Percentiles rank a stretch among this genome's conserved stretches.
phyloP scores from a whole-genome alignment of 768 basidiomycete species.

The Erythrobasidium yunnanense region DNA sequence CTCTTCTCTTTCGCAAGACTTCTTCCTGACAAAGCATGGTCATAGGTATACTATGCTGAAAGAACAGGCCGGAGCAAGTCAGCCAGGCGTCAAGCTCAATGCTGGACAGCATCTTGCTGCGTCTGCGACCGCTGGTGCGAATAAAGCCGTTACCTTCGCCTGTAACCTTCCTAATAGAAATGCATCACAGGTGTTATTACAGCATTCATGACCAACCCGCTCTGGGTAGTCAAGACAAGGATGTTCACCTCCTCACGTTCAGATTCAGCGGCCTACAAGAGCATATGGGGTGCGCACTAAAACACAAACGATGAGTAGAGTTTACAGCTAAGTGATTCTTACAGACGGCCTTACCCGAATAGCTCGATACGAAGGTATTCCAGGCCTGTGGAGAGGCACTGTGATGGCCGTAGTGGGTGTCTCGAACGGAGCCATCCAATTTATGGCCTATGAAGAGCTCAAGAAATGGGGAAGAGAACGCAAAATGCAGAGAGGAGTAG shows the following conservation, averaged over 20 bases:
- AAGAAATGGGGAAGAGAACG: slow-evolving; percentile 64
- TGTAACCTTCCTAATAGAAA: neutral
- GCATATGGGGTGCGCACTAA: slow-evolving; percentile 29
- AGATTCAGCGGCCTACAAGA: slow-evolving; percentile 61
- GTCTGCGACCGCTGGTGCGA: slow-evolving; percentile 82
- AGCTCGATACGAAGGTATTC: slow-evolving; percentile 58
- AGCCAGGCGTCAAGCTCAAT: slow-evolving; percentile 57
- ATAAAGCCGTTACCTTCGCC: neutral
- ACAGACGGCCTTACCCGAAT: slow-evolving; percentile 65
- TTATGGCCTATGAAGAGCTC: slow-evolving; percentile 92
- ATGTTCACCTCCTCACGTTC: slow-evolving; percentile 74
- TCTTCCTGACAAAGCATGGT: neutral
- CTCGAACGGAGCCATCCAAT: slow-evolving; percentile 87
- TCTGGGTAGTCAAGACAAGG: slow-evolving; percentile 94
- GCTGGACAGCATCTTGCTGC: slow-evolving; percentile 72
- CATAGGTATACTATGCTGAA: slow-evolving; percentile 86
- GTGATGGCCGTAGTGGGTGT: slow-evolving; percentile 80
- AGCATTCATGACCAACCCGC: slow-evolving; percentile 87
- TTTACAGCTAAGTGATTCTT: too few species aligned
- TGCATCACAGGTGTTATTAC: slow-evolving; percentile 68
- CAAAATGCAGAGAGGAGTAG: slow-evolving; percentile 18
- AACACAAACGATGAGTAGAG: too few species aligned
- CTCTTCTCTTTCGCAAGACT: neutral
- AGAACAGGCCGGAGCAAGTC: slow-evolving; percentile 56
- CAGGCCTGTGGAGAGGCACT: slow-evolving; percentile 78